phyloP scores from a whole-genome alignment of 2,329 filamentous ascomycete species.

The Incumbomyces delicatus region DNA sequence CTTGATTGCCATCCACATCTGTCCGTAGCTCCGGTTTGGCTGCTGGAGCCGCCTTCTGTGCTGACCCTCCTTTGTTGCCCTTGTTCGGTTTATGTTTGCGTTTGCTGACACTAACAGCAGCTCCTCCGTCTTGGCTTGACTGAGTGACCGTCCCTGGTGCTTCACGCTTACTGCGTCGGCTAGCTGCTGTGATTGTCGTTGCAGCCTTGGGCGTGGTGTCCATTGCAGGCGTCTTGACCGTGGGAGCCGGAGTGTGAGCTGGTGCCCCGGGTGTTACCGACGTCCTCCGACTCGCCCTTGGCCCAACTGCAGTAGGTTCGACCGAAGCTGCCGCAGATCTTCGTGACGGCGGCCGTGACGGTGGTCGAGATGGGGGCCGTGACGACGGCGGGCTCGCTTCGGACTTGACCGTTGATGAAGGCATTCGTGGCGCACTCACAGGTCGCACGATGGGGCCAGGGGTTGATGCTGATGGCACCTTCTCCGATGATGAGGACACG shows the following conservation, averaged over 20 bases:
- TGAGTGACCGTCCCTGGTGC: conserved; percentile 49
- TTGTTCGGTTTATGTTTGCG: conserved; percentile 46
- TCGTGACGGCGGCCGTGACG: conserved; percentile 22
- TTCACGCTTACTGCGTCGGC: conserved; percentile 47
- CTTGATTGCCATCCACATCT: conserved; percentile 39
- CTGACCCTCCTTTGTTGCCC: conserved; percentile 25
- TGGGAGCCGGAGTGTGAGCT: conserved; percentile 12
- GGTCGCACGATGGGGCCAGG: conserved; percentile 14
- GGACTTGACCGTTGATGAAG: conserved; percentile 17
- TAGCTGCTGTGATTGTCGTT: conserved; percentile 23
- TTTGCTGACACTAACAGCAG: conserved; percentile 52
- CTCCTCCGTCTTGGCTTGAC: conserved; percentile 48
- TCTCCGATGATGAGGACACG: conserved; percentile 6
- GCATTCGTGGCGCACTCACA: conserved; percentile 13
- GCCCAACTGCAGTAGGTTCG: conserved; percentile 9
- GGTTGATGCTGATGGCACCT: conserved; percentile 5
- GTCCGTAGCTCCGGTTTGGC: conserved; percentile 30
- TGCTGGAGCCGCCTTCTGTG: conserved; percentile 21
- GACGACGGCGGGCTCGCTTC: conserved; percentile 20
- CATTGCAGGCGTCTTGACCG: conserved; percentile 28
- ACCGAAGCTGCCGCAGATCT: conserved; percentile 15
- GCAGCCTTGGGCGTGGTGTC: conserved; percentile 32
- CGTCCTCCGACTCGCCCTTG: conserved; percentile 12
- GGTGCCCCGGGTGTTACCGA: neutral
- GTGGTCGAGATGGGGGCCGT: conserved; percentile 14